A percentile compares a stretch with the other conserved stretches of the same genome.
Evolutionary conservation across 108 stramenopile genomes (phyloP).

Genomic region (Nannochloropsis salina): DNA sequence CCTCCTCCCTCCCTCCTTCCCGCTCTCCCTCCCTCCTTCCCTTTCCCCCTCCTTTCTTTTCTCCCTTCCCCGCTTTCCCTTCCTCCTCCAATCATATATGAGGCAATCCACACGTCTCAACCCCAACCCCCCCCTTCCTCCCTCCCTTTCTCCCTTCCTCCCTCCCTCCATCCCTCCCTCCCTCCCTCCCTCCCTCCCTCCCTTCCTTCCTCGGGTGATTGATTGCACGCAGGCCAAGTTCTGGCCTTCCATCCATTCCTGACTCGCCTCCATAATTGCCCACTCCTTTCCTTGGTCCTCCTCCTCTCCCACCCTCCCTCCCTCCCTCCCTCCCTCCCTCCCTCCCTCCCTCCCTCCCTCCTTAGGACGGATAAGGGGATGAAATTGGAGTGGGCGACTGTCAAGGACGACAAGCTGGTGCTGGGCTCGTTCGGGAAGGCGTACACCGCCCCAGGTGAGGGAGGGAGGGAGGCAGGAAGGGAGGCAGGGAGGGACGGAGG

Average conservation of each 20-base stretch:
- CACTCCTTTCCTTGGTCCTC: too few species aligned
- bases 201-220: not conserved
- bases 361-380: constrained; percentile 86
- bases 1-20: not conserved
- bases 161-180: not conserved
- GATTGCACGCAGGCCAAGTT: too few species aligned
- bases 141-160: not conserved
- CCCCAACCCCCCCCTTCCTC: not conserved
- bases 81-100: not conserved
- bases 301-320: too few species aligned
- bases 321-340: too few species aligned
- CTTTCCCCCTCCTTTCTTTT: not conserved
- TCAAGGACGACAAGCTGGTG: constrained; percentile 76
- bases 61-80: not conserved
- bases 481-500: not conserved
- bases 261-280: too few species aligned
- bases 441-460: constrained; percentile 58
- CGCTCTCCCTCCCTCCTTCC: not conserved
- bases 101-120: too few species aligned
- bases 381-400: constrained; percentile 89
- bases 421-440: constrained; percentile 84
- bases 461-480: constrained; percentile 18
- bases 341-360: not conserved
- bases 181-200: not conserved
- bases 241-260: too few species aligned